Percentiles rank a stretch among this genome's conserved stretches.
phyloP scores from a whole-genome alignment of 78 protist genomes.

The Neovahlkampfia damariscottae region DNA sequence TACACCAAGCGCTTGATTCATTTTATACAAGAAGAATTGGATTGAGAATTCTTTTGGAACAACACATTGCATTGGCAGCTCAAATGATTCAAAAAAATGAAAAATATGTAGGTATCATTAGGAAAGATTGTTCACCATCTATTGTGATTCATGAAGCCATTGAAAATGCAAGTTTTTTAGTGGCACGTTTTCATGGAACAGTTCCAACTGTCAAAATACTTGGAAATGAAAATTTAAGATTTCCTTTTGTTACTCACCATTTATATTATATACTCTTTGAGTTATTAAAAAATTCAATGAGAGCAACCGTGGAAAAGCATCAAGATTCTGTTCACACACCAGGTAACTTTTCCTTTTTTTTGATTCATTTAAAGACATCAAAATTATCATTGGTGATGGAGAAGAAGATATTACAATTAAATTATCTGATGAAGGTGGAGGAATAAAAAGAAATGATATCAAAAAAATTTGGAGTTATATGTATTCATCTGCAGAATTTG shows the following conservation, averaged over 20 bases:
- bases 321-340: not conserved
- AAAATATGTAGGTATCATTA: not conserved
- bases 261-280: conserved; percentile 49
- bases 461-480: conserved; percentile 25
- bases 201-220: not conserved
- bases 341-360: no score
- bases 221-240: not conserved
- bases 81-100: not conserved
- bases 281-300: conserved; percentile 15
- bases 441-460: conserved; percentile 35
- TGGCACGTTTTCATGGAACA: not conserved
- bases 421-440: conserved; percentile 58
- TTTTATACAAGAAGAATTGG: conserved; percentile 38
- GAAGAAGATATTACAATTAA: conserved; percentile 30
- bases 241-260: conserved; percentile 44
- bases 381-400: conserved; percentile 24
- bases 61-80: conserved; percentile 16
- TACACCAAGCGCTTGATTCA: conserved; percentile 26
- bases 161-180: not conserved
- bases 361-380: not conserved
- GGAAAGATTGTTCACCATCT: not conserved
- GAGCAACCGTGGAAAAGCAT: conserved; percentile 25
- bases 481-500: conserved; percentile 43
- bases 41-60: conserved; percentile 38
- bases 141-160: not conserved